These are phyloP conservation scores for Leccinum ochraceum DNA, from an alignment of 768 basidiomycete genomes.

Conservation along the genomic window DNA sequence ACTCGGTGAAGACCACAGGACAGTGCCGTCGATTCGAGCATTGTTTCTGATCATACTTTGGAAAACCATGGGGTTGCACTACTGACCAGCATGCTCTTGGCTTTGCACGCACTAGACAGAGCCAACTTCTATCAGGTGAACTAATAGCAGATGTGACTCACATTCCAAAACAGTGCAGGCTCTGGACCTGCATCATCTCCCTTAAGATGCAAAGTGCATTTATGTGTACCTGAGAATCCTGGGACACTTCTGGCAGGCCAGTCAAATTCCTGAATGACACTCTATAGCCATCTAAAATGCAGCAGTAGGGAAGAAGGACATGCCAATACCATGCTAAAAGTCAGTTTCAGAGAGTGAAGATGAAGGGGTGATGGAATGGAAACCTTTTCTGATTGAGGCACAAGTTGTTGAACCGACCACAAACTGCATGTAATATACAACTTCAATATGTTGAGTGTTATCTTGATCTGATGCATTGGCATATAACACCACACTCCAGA, in stretches of 20 bases:
- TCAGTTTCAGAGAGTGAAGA: not conserved
- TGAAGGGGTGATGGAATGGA: not conserved
- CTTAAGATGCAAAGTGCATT: no score
- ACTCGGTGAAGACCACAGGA: not conserved
- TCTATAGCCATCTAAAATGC: not conserved
- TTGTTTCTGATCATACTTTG: no score
- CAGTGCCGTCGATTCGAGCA: no score
- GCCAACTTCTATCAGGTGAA: not conserved
- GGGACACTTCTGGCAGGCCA: no score
- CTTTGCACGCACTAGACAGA: not conserved
- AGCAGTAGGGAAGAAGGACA: conserved; percentile 1
- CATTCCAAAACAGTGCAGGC: not conserved
- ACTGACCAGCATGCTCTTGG: not conserved
- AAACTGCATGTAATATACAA: not conserved
- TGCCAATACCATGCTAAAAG: not conserved
- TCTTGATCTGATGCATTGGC: not conserved
- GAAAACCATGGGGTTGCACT: no score
- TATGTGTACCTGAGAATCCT: no score
- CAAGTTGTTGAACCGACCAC: not conserved
- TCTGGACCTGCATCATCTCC: not conserved
- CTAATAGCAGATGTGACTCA: not conserved
- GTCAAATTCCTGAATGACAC: not conserved
- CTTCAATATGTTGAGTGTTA: not conserved
- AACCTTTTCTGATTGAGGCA: no score
- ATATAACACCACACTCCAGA: not conserved